Conservation (phyloP, 495 filamentous ascomycete genomes). For the Hypomontagnella monticulosa region DNA sequence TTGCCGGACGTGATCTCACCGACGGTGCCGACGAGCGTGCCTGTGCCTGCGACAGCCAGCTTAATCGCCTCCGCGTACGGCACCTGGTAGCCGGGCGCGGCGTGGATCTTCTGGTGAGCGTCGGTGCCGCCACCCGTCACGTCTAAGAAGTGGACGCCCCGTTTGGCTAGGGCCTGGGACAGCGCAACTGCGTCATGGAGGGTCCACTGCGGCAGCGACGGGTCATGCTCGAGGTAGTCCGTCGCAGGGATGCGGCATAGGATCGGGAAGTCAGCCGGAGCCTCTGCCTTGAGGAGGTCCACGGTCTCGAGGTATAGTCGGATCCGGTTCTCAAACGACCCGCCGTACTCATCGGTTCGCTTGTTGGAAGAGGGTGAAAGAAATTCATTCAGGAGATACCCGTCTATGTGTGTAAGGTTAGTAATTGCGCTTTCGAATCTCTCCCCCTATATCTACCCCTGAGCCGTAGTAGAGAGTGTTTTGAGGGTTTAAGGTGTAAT, state of each 20-base stretch:
- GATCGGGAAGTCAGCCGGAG: slow-evolving; percentile 66
- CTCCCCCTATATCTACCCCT: too few relatives aligned
- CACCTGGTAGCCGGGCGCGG: slow-evolving; percentile 69
- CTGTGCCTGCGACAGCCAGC: slow-evolving; percentile 66
- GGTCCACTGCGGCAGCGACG: slow-evolving; percentile 61
- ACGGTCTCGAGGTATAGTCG: slow-evolving; percentile 65
- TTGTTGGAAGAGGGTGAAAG: slow-evolving; percentile 67
- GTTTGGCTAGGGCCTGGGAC: slow-evolving; percentile 60
- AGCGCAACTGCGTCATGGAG: slow-evolving; percentile 65
- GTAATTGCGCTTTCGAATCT: background rate
- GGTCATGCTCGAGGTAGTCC: slow-evolving; percentile 68
- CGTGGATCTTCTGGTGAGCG: slow-evolving; percentile 52
- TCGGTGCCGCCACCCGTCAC: slow-evolving; percentile 67
- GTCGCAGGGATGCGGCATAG: slow-evolving; percentile 70
- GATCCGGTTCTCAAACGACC: slow-evolving; percentile 63
- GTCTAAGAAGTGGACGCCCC: slow-evolving; percentile 72
- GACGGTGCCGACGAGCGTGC: slow-evolving; percentile 66
- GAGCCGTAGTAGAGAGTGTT: background rate
- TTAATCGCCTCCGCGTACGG: slow-evolving; percentile 70
- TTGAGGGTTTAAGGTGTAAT: too few relatives aligned
- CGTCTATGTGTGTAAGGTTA: slow-evolving; percentile 45
- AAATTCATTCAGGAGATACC: slow-evolving; percentile 78
- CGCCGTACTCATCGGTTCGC: slow-evolving; percentile 72
- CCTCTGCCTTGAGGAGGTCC: slow-evolving; percentile 57
- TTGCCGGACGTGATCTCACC: slow-evolving; percentile 67